Base-by-base conservation (phyloP, 176 grass and related monocot species). In the Chrysopogon serrulatus region DNA sequence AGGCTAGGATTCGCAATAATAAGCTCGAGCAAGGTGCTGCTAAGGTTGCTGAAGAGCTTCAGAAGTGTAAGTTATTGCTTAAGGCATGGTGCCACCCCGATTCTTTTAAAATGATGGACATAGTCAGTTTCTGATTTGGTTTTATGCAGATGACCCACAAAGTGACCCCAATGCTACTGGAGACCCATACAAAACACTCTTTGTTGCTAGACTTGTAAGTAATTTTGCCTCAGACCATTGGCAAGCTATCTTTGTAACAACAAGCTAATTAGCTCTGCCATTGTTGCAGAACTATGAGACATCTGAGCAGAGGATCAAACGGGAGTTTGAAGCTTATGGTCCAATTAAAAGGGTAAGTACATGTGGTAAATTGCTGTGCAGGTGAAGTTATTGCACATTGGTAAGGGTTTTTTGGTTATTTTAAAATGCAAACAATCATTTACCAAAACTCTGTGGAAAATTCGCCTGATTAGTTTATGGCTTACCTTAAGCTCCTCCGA, bases 341-440 rank as follows among this genome's bases (percentile, higher is more conserved):
- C 94, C 94, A 83, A 88, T 97, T 87, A 97, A 97, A 91, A 91
- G 91, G 94, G 94, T 97, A 93, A 90, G 94, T 97, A 80, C n/a
- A 90, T 59, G 23, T 81, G 89, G 79, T 81, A 64, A 79, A 84
- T 85, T 61, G 41, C 75, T 78, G 86, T 79, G 76, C 81, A 93
- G 91, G 86, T 47, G 57, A 79, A 82, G 74, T 86, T 95, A 81
- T 86, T 86, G 80, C 49, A 77, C 45, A 89, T 88, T 90, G 86
- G 82, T 94, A 92, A 94, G 91, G 75, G n/a, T 87, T 43, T 86
- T 56, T 87, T 84, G 5, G n/a, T 88, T 71, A 60, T 76, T 86
- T 30, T 80, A 45, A 30, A 63, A 71, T 68, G 49, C 23, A 69
- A 76, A 82, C 17, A 35, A 71, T 42, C 69, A 49, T 48, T 4